Percentiles rank a stretch among this genome's conserved stretches.
Conservation (phyloP, 495 filamentous ascomycete genomes). For the Hypoxylon subgilvum region DNA sequence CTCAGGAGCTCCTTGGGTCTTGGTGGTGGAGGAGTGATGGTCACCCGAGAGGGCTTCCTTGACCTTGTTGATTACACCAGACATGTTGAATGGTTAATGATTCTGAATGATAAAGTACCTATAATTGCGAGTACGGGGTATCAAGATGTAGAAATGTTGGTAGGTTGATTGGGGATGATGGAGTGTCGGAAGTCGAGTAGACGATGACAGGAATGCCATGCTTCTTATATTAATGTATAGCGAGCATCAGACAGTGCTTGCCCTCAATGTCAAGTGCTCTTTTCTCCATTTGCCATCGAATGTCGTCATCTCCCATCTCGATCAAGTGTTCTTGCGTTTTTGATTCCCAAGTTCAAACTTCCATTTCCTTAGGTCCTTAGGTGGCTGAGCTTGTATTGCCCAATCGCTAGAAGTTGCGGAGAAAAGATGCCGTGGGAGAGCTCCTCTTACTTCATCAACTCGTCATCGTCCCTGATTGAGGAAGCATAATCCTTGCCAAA, state of each 20-base stretch:
- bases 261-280: slow-evolving; percentile 3
- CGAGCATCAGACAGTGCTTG: not conserved
- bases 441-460: slow-evolving; percentile 36
- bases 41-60: slow-evolving; percentile 68
- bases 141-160: slow-evolving; percentile 12
- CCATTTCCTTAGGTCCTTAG: not conserved
- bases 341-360: slow-evolving; percentile 19
- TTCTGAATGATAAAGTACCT: not conserved
- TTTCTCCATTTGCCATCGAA: slow-evolving; percentile 16
- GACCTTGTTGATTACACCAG: slow-evolving; percentile 71
- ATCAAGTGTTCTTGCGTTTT: slow-evolving; percentile 20
- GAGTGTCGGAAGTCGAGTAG: not conserved
- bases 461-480: slow-evolving; percentile 33
- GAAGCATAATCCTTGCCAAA: slow-evolving; percentile 12
- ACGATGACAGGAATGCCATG: not conserved
- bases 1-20: slow-evolving; percentile 41
- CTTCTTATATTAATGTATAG: slow-evolving; percentile 20
- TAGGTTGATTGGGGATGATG: slow-evolving; percentile 3
- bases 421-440: slow-evolving; percentile 7
- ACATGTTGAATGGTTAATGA: slow-evolving; percentile 59
- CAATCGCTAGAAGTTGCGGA: slow-evolving; percentile 17
- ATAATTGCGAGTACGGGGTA: not conserved
- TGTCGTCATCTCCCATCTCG: slow-evolving; percentile 35
- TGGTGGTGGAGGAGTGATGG: slow-evolving; percentile 38
- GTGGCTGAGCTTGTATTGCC: slow-evolving; percentile 6